phyloP scores from a whole-genome alignment of 2,329 filamentous ascomycete species.

The Apiospora pterosperma region DNA sequence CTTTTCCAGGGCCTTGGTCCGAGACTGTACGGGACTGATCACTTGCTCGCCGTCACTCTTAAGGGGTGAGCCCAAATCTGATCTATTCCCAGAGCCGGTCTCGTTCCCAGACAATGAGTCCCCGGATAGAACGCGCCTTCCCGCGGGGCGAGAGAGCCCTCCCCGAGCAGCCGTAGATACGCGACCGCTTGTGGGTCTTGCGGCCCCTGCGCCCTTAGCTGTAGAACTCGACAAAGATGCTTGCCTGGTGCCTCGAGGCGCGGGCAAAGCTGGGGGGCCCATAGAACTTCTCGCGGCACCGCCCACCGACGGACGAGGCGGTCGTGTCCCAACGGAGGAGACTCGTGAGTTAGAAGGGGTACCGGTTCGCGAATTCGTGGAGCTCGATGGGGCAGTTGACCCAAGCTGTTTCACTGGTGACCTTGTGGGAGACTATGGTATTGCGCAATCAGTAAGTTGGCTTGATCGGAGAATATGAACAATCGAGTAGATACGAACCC shows the following conservation, averaged over 20 bases:
- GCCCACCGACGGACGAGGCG: conserved; percentile 53
- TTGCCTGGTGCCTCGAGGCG: conserved; percentile 39
- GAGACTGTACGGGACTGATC: conserved; percentile 47
- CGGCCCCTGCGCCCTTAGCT: conserved; percentile 25
- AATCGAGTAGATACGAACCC: conserved; percentile 39
- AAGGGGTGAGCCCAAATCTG: conserved; percentile 40
- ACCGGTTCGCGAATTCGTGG: conserved; percentile 58
- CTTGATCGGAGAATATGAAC: conserved; percentile 15
- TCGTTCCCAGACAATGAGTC: conserved; percentile 44
- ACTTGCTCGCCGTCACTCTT: conserved; percentile 52
- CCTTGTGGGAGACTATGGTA: conserved; percentile 66
- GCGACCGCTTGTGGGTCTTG: conserved; percentile 36
- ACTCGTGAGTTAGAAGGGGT: conserved; percentile 58
- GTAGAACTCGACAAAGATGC: conserved; percentile 40
- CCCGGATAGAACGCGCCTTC: conserved; percentile 41
- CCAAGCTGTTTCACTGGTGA: conserved; percentile 74
- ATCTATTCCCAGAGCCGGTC: conserved; percentile 30
- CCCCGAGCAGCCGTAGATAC: conserved; percentile 24
- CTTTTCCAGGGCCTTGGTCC: conserved; percentile 50
- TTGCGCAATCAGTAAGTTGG: background rate
- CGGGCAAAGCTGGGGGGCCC: conserved; percentile 58
- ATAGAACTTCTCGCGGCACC: conserved; percentile 58
- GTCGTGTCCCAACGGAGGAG: conserved; percentile 38
- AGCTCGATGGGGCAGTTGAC: conserved; percentile 49
- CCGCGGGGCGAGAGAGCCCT: conserved; percentile 32